Base-by-base conservation (phyloP, 2,329 filamentous ascomycete genomes). In the Alternaria alternata region DNA sequence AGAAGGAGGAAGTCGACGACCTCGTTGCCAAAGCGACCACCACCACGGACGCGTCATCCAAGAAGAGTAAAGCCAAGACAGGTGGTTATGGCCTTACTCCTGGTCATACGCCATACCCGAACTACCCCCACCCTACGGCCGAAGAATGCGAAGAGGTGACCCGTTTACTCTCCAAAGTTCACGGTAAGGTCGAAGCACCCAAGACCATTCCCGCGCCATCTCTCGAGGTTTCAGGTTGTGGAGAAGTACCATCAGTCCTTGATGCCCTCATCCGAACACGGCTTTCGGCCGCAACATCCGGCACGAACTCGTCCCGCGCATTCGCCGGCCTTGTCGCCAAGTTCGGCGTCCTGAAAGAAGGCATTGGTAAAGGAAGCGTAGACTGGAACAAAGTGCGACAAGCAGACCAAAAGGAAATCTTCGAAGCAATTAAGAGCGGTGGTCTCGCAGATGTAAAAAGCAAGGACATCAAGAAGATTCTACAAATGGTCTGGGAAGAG, bases 371-470 rank as follows among this genome's bases (percentile, higher is more conserved):
- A 67, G 89, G 89, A 3, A 91, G 89, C 55, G 89, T 93, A 7
- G 82, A 93, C 72, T 94, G 91, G 90, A 87, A 92, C 66, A 87
- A 86, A 9, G 89, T 94, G 2, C 86, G 88, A 22, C 76, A 80
- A 26, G 86, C 88, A 2, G 76, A 86, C 1, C 74, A 86, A 5
- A 81, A 85, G 39, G 86, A 90, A 6, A 81, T 95, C n/a, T 86
- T 86, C 46, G 80, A 89, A 51, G 86, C 90, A 0, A 93, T 95
- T 71, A 88, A 87, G 66, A 79, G 81, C 7, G 91, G 91, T 9
- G 93, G 93, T 0, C 81, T 94, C 2, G 89, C 88, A 3, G 84
- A 86, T n/a, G 82, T 83, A 16, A 95, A 94, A 77, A 89, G 87
- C 60, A 88, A 85, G 53, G 83, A 89, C 65, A 92, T 96, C 71